phyloP scores from a whole-genome alignment of 192 early-diverging fungal genomes.

The Dissophora ornata region DNA sequence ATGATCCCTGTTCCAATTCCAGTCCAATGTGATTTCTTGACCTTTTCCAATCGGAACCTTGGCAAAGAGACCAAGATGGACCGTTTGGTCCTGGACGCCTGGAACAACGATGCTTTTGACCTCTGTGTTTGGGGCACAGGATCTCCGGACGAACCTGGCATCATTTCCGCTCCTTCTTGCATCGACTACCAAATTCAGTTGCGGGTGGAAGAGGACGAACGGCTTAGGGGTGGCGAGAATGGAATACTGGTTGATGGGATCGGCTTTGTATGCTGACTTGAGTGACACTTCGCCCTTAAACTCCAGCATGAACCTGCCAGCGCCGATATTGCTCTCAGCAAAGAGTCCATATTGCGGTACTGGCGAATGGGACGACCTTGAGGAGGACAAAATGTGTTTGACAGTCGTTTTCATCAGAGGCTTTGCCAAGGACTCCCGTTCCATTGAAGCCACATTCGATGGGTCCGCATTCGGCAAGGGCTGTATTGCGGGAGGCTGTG shows the following conservation, averaged over 20 bases:
- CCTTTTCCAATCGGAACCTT: constrained; percentile 64
- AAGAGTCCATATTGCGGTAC: constrained; percentile 67
- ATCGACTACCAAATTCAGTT: constrained; percentile 75
- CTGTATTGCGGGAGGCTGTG: constrained; percentile 28
- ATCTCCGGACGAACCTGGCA: constrained; percentile 72
- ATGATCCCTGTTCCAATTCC: constrained; percentile 75
- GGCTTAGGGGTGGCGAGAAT: constrained; percentile 71
- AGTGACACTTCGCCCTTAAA: constrained; percentile 80
- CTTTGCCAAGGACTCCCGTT: constrained; percentile 54
- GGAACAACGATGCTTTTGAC: constrained; percentile 69
- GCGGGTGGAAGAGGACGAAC: constrained; percentile 73
- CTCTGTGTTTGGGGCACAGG: constrained; percentile 74
- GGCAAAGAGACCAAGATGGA: constrained; percentile 78
- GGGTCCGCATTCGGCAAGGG: constrained; percentile 17
- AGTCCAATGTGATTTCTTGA: constrained; percentile 76
- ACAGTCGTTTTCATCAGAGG: constrained; percentile 56
- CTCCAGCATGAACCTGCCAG: constrained; percentile 75
- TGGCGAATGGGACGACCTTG: constrained; percentile 34
- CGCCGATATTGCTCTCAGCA: constrained; percentile 65
- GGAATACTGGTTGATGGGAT: constrained; percentile 74
- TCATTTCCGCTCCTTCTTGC: constrained; percentile 76
- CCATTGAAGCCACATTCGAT: constrained; percentile 52
- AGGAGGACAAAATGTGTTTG: constrained; percentile 46
- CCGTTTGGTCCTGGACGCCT: constrained; percentile 58
- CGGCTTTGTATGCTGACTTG: constrained; percentile 72